Conservation (phyloP, 2,329 filamentous ascomycete genomes). For the Ilyonectria destructans region DNA sequence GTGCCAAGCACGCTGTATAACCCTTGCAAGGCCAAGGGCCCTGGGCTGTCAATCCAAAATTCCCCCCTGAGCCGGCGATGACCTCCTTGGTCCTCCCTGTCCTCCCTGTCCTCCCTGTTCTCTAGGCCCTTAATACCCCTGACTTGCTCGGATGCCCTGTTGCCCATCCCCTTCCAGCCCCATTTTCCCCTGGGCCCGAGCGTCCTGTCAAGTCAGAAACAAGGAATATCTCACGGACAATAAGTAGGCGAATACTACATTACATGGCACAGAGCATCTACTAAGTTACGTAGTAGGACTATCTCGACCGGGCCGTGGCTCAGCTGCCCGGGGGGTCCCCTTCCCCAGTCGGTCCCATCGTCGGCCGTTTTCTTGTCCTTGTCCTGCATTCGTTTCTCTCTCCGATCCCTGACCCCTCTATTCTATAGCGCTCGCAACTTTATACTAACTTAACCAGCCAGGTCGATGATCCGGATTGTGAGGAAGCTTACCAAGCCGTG, state of each 20-base stretch:
- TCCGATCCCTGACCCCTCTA: constrained; percentile 8
- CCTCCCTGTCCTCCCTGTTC: neutral
- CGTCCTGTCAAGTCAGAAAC: constrained; percentile 46
- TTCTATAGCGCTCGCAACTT: neutral
- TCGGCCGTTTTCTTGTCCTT: constrained; percentile 46
- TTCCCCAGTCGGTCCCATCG: constrained; percentile 48
- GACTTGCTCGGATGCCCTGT: constrained; percentile 19
- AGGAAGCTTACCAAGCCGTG: neutral
- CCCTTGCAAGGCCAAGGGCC: constrained; percentile 20
- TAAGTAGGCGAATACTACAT: constrained; percentile 2
- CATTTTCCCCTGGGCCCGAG: constrained; percentile 41
- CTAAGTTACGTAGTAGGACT: neutral
- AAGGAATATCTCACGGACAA: neutral
- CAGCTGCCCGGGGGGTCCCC: constrained; percentile 30
- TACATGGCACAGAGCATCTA: constrained; percentile 9
- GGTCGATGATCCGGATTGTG: constrained; percentile 30
- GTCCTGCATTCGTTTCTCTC: constrained; percentile 34
- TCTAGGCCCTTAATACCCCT: neutral
- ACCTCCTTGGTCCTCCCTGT: neutral
- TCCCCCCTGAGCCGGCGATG: constrained; percentile 5
- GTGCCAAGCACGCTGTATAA: neutral
- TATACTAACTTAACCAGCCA: neutral
- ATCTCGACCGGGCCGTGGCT: constrained; percentile 35
- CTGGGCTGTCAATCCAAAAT: constrained; percentile 29
- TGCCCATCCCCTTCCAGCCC: neutral